Percentiles rank a stretch among this genome's conserved stretches.
Evolutionary conservation across 192 early-diverging fungal genomes (phyloP).

Genomic region (Entomortierella lignicola): DNA sequence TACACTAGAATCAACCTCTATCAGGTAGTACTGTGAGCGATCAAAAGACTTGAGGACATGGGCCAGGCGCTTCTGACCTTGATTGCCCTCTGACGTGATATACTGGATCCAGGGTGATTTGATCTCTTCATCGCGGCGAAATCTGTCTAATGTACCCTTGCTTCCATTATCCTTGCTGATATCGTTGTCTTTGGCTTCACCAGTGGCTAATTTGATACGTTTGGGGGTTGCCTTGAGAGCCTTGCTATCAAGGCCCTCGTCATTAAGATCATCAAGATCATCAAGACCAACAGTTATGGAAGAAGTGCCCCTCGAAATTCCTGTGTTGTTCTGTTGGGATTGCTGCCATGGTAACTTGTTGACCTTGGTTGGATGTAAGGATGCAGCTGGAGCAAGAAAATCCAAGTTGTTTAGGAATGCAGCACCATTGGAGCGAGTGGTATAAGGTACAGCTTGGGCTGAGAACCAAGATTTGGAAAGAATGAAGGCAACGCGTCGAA

Average conservation of each 20-base stretch:
- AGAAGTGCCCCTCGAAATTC: not conserved
- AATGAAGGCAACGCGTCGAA: slow-evolving; percentile 2
- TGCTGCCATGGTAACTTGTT: not conserved
- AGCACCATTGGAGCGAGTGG: slow-evolving; percentile 40
- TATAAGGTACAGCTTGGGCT: slow-evolving; percentile 7
- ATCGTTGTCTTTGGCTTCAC: not conserved
- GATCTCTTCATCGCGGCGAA: slow-evolving; percentile 67
- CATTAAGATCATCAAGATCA: not conserved
- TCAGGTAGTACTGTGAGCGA: slow-evolving; percentile 55
- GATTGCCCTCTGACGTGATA: slow-evolving; percentile 57
- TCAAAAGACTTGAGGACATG: slow-evolving; percentile 52
- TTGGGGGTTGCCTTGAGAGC: not conserved
- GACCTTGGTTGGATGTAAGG: slow-evolving; percentile 8
- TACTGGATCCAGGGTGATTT: slow-evolving; percentile 54
- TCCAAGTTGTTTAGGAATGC: slow-evolving; percentile 49
- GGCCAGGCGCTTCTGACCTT: slow-evolving; percentile 35
- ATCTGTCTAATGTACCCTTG: slow-evolving; percentile 33
- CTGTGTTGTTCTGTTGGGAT: slow-evolving; percentile 3
- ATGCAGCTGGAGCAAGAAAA: slow-evolving; percentile 35
- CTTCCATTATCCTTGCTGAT: not conserved
- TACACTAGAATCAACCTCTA: slow-evolving; percentile 58
- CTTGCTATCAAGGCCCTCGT: not conserved
- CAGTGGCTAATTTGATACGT: not conserved
- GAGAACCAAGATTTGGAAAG: slow-evolving; percentile 5
- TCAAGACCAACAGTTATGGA: not conserved